Evolutionary conservation across 371 early-diverging fungal species (phyloP).

Genomic region (Fennellomyces sp.): DNA sequence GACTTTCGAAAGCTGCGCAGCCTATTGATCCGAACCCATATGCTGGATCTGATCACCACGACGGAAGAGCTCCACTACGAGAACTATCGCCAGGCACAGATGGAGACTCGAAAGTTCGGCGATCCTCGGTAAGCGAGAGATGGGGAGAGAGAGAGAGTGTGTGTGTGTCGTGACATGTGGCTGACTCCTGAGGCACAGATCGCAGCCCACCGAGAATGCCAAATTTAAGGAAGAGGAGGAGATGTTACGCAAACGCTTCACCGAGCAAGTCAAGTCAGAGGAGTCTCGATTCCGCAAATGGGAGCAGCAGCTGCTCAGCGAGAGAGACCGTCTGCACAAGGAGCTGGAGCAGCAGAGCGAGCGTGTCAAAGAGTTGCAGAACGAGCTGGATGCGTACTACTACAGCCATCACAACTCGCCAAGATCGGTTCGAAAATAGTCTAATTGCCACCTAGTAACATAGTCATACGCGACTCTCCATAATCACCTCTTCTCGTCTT

Average conservation of each 20-base stretch:
- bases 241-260: slow-evolving; percentile 84
- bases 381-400: slow-evolving; percentile 69
- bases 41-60: slow-evolving; percentile 90
- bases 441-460: no score
- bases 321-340: slow-evolving; percentile 95
- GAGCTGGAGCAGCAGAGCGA: slow-evolving; percentile 93
- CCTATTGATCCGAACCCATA: slow-evolving; percentile 91
- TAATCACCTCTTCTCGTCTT: neutral
- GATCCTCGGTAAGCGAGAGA: slow-evolving; percentile 62
- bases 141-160: neutral
- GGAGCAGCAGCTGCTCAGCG: slow-evolving; percentile 90
- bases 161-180: neutral
- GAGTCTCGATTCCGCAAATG: slow-evolving; percentile 94
- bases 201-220: slow-evolving; percentile 63
- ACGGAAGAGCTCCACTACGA: slow-evolving; percentile 95
- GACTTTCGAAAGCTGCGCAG: slow-evolving; percentile 95
- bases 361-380: slow-evolving; percentile 86
- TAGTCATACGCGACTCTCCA: no score
- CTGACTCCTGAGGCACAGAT: neutral
- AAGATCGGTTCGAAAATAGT: slow-evolving; percentile 37
- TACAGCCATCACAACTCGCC: slow-evolving; percentile 38
- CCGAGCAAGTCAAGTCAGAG: slow-evolving; percentile 93
- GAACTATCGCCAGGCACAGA: slow-evolving; percentile 81
- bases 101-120: slow-evolving; percentile 85
- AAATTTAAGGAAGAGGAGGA: slow-evolving; percentile 97